These are phyloP conservation scores for Bathelium albidoporum DNA, from an alignment of 495 filamentous ascomycete genomes.

Conservation along the genomic window DNA sequence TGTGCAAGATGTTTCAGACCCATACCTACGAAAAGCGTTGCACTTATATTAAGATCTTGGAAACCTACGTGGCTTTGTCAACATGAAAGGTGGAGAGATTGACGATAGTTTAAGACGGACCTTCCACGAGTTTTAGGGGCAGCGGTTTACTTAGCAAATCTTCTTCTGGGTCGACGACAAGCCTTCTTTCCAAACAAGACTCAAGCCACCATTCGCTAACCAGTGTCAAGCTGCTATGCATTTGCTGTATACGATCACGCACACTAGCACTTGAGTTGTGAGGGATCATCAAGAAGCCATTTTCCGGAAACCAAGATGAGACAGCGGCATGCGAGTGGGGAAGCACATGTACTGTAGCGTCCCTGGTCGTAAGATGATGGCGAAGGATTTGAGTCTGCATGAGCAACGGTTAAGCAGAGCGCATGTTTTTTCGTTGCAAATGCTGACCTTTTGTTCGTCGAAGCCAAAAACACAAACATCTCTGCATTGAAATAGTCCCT, in stretches of 20 bases:
- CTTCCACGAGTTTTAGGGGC: conserved; percentile 52
- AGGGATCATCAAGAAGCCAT: conserved; percentile 46
- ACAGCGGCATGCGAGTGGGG: conserved; percentile 30
- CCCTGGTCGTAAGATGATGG: conserved; percentile 45
- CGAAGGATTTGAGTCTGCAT: conserved; percentile 38
- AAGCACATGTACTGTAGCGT: conserved; percentile 38
- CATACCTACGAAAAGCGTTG: conserved; percentile 73
- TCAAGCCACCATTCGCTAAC: conserved; percentile 94
- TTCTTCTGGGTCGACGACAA: conserved; percentile 55
- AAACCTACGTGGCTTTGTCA: conserved; percentile 40
- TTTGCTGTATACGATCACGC: conserved; percentile 22
- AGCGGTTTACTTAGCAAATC: conserved; percentile 70
- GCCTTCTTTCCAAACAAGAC: conserved; percentile 65
- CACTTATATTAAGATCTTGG: conserved; percentile 55
- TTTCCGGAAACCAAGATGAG: conserved; percentile 32
- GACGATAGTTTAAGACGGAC: conserved; percentile 25
- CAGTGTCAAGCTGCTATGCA: conserved; percentile 31
- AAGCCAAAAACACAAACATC: conserved; percentile 61
- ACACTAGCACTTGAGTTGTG: conserved; percentile 35
- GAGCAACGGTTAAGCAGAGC: not conserved
- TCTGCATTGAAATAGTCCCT: conserved; percentile 43
- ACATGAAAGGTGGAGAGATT: not conserved
- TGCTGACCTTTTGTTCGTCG: conserved; percentile 40
- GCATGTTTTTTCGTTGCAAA: not conserved
- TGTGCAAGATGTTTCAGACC: conserved; percentile 76